Percentiles rank a stretch among this genome's conserved stretches.
Conservation (phyloP, 176 grass and related monocot species). For the Bromus sterilis region DNA sequence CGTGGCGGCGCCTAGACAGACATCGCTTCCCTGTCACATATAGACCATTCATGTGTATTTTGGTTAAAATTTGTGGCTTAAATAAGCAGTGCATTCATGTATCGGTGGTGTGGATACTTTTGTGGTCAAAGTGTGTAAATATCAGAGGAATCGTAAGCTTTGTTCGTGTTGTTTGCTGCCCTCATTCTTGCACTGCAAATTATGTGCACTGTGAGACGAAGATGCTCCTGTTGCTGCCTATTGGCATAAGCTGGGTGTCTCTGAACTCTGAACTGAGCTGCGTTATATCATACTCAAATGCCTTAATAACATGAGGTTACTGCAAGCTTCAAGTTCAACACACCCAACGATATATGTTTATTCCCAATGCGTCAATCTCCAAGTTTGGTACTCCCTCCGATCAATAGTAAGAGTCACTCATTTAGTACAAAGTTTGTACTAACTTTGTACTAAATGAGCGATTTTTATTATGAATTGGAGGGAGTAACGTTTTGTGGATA, state of each 20-base stretch:
- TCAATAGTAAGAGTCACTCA: no score
- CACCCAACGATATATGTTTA: no score
- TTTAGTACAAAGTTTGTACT: no score
- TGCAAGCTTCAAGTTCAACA: no score
- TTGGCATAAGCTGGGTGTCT: neutral
- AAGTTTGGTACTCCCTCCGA: no score
- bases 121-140: no score
- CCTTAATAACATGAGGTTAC: neutral
- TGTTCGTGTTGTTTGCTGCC: neutral
- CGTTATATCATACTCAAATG: neutral
- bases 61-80: neutral
- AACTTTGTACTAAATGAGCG: no score
- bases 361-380: no score
- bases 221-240: neutral
- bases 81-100: neutral
- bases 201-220: neutral
- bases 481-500: no score
- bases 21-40: neutral
- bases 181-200: neutral
- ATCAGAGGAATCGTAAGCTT: no score
- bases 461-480: no score
- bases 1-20: slow-evolving; percentile 10
- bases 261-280: neutral
- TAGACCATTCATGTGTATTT: neutral
- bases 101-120: neutral